Conservation (phyloP, 352 stramenopile species). For the Pythium coloratum region DNA sequence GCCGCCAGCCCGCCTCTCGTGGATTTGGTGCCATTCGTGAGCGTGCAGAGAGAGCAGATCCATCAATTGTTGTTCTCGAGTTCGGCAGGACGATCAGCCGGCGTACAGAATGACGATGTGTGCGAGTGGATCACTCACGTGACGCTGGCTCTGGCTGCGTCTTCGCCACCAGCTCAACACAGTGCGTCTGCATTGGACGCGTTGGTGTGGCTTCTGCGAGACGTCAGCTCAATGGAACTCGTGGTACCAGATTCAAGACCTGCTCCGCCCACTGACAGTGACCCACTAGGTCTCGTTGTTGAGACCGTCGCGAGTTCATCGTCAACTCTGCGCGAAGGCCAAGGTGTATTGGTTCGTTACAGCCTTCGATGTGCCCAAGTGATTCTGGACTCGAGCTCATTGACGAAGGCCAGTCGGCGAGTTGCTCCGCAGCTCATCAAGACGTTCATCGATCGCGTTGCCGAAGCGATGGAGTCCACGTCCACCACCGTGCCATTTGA, state of each 20-base stretch:
- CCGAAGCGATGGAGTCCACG: not conserved
- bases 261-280: not conserved
- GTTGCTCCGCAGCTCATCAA: not conserved
- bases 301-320: constrained; percentile 4
- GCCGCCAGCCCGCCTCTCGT: not conserved
- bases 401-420: not conserved
- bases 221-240: not conserved
- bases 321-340: not conserved
- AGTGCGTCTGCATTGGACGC: constrained; percentile 1
- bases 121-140: constrained; percentile 15
- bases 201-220: constrained; percentile 7
- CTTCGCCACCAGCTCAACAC: not conserved
- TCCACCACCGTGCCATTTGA: not conserved
- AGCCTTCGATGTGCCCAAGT: constrained; percentile 6
- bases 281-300: constrained; percentile 4
- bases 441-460: not conserved
- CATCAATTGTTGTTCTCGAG: constrained; percentile 7
- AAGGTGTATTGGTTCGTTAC: not conserved
- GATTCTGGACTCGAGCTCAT: not conserved
- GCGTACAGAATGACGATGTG: constrained; percentile 3
- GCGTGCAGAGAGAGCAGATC: constrained; percentile 14
- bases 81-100: not conserved
- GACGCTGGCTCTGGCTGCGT: not conserved
- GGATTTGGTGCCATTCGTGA: constrained; percentile 13
- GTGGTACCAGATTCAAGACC: not conserved